Percentiles rank a stretch among this genome's conserved stretches.
Evolutionary conservation across 441 rosid species (phyloP).

Genomic region (Croton setiger): DNA sequence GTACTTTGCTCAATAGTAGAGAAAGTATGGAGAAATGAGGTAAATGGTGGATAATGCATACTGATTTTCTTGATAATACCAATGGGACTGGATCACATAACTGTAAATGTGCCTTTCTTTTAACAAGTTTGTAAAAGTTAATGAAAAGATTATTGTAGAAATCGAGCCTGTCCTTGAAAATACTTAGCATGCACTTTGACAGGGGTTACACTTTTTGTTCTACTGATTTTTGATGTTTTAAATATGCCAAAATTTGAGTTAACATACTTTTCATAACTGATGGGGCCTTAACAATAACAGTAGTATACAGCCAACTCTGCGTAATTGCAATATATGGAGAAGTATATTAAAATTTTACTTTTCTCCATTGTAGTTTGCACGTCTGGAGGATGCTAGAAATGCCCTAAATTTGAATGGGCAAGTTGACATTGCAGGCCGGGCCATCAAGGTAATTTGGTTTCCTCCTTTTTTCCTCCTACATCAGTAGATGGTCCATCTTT

Average conservation of each 20-base stretch:
- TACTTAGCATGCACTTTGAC: background rate
- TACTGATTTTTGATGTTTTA: background rate
- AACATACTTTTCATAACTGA: background rate
- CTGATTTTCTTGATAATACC: background rate
- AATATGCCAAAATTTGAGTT: background rate
- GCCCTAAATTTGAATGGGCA: slow-evolving; percentile 90
- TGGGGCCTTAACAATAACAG: background rate
- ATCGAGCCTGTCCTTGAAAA: background rate
- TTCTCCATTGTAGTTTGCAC: slow-evolving; percentile 60
- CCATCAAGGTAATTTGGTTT: slow-evolving; percentile 67
- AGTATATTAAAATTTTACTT: slow-evolving; percentile 2
- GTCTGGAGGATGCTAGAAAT: slow-evolving; percentile 94
- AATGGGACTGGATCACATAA: too few species aligned
- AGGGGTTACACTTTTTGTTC: background rate
- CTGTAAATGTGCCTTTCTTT: background rate
- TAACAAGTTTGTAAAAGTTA: background rate
- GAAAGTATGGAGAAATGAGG: background rate
- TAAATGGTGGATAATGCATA: background rate
- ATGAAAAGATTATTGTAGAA: background rate
- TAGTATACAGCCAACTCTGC: background rate
- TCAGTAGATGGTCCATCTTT: background rate
- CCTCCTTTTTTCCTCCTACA: background rate
- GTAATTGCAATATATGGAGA: background rate
- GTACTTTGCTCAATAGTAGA: background rate
- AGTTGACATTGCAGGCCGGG: slow-evolving; percentile 86